A percentile compares a stretch with the other conserved stretches of the same genome.
Conservation (phyloP, 169 alveolate species). For the Plasmodium billcollinsi region DNA sequence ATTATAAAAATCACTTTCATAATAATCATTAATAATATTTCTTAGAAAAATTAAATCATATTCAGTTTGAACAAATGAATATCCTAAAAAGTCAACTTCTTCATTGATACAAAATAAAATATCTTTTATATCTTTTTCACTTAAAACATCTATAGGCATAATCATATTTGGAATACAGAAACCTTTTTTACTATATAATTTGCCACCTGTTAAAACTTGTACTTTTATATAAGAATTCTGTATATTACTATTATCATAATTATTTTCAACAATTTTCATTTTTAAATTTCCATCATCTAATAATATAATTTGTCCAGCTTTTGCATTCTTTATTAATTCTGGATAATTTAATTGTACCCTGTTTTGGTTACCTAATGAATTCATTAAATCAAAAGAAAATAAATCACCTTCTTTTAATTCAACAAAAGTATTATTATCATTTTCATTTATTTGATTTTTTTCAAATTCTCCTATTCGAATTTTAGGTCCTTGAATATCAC, state of each 20-base stretch:
- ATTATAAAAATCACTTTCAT: constrained; percentile 78
- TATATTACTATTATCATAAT: constrained; percentile 7
- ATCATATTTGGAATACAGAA: constrained; percentile 87
- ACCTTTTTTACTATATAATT: constrained; percentile 87
- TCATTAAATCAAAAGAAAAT: constrained; percentile 82
- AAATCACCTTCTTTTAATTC: constrained; percentile 84
- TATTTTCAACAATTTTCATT: constrained; percentile 77
- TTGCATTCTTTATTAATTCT: constrained; percentile 79
- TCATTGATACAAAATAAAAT: constrained; percentile 85
- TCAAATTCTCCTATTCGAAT: constrained; percentile 86
- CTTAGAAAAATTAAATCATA: constrained; percentile 82
- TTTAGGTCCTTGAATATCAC: constrained; percentile 90
- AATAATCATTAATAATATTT: constrained; percentile 82
- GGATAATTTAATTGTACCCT: constrained; percentile 84
- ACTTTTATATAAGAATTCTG: constrained; percentile 77
- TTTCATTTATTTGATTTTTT: constrained; percentile 82
- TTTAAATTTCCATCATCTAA: constrained; percentile 87
- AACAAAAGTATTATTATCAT: constrained; percentile 80
- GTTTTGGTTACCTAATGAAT: constrained; percentile 77
- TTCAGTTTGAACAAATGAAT: constrained; percentile 84
- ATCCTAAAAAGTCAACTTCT: constrained; percentile 85
- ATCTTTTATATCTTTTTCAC: constrained; percentile 86
- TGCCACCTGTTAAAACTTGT: constrained; percentile 84
- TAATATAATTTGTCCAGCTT: constrained; percentile 82
- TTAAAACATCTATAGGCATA: constrained; percentile 85